Evolutionary conservation across 2,329 filamentous ascomycete genomes (phyloP).

Genomic region (Amauroascus niger): DNA sequence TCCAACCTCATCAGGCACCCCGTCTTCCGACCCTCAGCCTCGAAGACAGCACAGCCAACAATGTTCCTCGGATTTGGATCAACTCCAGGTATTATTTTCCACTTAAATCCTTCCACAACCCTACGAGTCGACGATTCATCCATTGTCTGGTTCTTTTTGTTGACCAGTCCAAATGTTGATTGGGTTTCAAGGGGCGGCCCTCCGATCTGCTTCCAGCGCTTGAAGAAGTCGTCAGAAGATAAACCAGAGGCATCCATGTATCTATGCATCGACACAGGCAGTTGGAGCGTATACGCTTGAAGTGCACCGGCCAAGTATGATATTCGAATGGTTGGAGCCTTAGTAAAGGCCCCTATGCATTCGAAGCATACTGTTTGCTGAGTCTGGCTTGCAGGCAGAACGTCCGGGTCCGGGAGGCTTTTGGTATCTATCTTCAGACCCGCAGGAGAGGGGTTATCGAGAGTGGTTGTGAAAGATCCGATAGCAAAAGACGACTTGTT

Average conservation of each 20-base stretch:
- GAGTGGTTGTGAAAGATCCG: conserved; percentile 84
- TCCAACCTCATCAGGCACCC: conserved; percentile 88
- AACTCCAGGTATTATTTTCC: conserved; percentile 74
- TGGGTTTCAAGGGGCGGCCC: conserved; percentile 79
- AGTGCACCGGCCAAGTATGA: conserved; percentile 89
- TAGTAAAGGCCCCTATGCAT: conserved; percentile 66
- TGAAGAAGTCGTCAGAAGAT: conserved; percentile 90
- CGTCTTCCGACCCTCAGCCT: conserved; percentile 72
- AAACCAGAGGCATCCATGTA: conserved; percentile 93
- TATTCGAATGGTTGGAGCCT: conserved; percentile 82
- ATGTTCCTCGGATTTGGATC: conserved; percentile 91
- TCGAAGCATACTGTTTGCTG: conserved; percentile 96
- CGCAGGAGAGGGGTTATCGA: conserved; percentile 58
- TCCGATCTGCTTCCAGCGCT: conserved; percentile 97
- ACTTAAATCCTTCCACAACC: conserved; percentile 75
- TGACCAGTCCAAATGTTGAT: conserved; percentile 63
- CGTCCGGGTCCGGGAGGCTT: conserved; percentile 71
- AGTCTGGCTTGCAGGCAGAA: conserved; percentile 65
- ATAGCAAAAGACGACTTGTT: conserved; percentile 84
- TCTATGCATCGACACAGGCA: conserved; percentile 82
- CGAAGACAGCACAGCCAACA: conserved; percentile 77
- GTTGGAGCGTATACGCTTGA: conserved; percentile 81
- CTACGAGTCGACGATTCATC: conserved; percentile 60
- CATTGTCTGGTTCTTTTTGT: conserved; percentile 52
- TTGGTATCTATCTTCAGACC: conserved; percentile 82